Base-by-base conservation (phyloP, 2,329 filamentous ascomycete species). In the Aspergillus ibericus region DNA sequence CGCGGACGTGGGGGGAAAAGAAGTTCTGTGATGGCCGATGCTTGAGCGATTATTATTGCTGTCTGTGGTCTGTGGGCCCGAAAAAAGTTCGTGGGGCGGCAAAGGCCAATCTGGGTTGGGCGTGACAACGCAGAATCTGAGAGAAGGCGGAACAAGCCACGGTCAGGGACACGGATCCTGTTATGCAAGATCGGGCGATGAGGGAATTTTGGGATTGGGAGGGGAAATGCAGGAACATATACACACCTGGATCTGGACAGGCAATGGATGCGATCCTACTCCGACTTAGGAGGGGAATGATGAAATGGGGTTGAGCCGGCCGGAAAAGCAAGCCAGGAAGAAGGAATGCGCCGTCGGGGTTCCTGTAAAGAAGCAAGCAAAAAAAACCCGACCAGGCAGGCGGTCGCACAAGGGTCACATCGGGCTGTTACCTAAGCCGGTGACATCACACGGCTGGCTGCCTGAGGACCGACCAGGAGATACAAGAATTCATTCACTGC, bases 1-100 rank as follows among this genome's bases (percentile, higher is more conserved):
- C 51, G 51, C 55, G 50, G 50, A 59, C 63, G 63, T 62, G 60
- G 58, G 60, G 60, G 56, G 46, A 34, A 55, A 47, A 51, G 46
- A 55, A 49, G 32, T 50, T 44, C 40, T 18, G 34, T 53, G 44
- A 48, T 25, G 25, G 52, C 16, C 50, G 46, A 50, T 34, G 54
- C 52, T 53, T 53, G 48, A 56, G 56, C 46, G 48, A 35, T 59
- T 59, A 58, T 59, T 60, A 53, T 58, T 58, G 53, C 53, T 36
- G 44, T 29, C 34, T 29, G 32, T 50, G 42, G 25, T 55, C 51
- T 60, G 58, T 60, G 57, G 58, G 60, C 58, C 60, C 52, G 22
- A 59, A 46, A 59, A 59, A 56, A 52, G 40, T 54, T 54, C 56
- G 59, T 59, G 53, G 59, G 56, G 56, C 59, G 51, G 20, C 13